These are phyloP conservation scores for Epichloe typhina DNA, from an alignment of 2,329 filamentous ascomycete genomes.

Conservation along the genomic window DNA sequence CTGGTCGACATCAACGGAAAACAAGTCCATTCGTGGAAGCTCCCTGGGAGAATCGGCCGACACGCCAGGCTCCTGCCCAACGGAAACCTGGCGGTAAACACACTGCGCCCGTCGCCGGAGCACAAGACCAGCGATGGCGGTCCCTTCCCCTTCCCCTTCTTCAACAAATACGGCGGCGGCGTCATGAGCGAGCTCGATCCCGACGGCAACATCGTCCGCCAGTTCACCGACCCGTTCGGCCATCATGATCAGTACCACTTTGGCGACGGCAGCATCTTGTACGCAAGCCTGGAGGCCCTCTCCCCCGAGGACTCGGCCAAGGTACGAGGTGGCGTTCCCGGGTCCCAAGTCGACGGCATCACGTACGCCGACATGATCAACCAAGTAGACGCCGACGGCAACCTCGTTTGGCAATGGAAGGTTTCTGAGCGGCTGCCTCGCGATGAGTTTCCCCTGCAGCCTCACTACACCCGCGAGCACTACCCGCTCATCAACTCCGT, in stretches of 20 bases:
- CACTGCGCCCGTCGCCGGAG: conserved; percentile 9
- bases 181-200: conserved; percentile 18
- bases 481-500: conserved; percentile 19
- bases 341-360: conserved; percentile 13
- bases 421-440: conserved; percentile 15
- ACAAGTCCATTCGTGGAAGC: conserved; percentile 17
- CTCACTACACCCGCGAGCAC: conserved; percentile 18
- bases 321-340: conserved; percentile 15
- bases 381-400: conserved; percentile 14
- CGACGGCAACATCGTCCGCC: conserved; percentile 12
- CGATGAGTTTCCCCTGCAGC: conserved; percentile 16
- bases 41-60: conserved; percentile 15
- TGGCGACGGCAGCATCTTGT: conserved; percentile 15
- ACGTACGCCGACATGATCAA: conserved; percentile 18
- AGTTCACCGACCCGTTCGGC: conserved; percentile 14
- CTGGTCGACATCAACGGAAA: conserved; percentile 16
- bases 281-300: conserved; percentile 15
- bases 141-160: conserved; percentile 16
- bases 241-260: conserved; percentile 19
- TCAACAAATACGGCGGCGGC: conserved; percentile 18
- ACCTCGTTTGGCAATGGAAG: conserved; percentile 17
- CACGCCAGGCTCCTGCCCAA: conserved; percentile 16
- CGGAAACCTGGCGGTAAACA: conserved; percentile 19
- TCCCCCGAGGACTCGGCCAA: conserved; percentile 12
- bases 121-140: conserved; percentile 10